Base-by-base conservation (phyloP, 2,329 filamentous ascomycete genomes). In the Xylariomycetidae sp. region DNA sequence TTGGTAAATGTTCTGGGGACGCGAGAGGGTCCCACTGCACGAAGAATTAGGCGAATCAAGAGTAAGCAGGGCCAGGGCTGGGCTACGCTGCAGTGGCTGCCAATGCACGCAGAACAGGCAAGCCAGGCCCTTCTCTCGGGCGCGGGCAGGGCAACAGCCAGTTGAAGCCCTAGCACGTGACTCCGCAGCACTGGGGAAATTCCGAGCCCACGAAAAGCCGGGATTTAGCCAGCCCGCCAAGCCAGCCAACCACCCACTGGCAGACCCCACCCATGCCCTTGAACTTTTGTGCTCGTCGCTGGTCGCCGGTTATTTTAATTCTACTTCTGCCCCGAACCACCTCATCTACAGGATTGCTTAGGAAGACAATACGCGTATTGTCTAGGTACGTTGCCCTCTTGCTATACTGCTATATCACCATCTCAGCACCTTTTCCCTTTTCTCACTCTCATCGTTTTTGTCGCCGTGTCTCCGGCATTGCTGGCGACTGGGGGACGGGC, bases 311-410 rank as follows among this genome's bases (percentile, higher is more conserved):
- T n/a, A n/a, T 46, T 50, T 45, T 39, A 44, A 42, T 47, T 42
- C 42, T 37, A 45, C 52, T 47, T 46, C 43, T 40, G 47, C 50
- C 47, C 51, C 48, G 46, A 54, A 50, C 48, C 58, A 57, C 61
- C 63, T 60, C 65, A 71, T 73, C 68, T 71, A 63, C 70, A 63
- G 61, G 68, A 68, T 55, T 74, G 71, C 72, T 76, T 72, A 76
- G 71, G 72, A 76, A 67, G 72, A 70, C 72, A 75, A 67, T 70
- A 63, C 52, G 50, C 37, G 56, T 68, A 70, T 72, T 75, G 72
- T 76, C 72, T 72, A 76, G 72, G 72, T 76, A 75, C 53, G 72
- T 76, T 31, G 13, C 7, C 20, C 26, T 12, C 28, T 8, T 31
- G 14, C 6, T 20, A 10, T 28, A n/a, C n/a, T n/a, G n/a, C n/a